phyloP scores from a whole-genome alignment of 2,329 filamentous ascomycete species.

The Aspergillus tubingensis region DNA sequence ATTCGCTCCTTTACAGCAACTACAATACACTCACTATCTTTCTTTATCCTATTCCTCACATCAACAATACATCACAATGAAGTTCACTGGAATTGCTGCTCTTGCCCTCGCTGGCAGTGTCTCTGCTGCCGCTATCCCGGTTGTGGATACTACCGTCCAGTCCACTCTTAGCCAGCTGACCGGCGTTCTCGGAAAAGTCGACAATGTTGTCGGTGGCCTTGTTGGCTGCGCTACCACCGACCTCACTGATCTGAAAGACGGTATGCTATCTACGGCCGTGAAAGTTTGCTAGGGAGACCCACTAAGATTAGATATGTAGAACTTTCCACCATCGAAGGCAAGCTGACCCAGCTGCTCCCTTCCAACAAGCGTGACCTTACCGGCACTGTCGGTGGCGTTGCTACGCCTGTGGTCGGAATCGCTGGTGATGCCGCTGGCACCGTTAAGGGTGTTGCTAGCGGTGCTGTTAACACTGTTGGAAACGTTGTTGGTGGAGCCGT shows the following conservation, averaged over 20 bases:
- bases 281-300: background rate
- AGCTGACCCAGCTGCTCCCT: conserved; percentile 14
- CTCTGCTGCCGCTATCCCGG: conserved; percentile 33
- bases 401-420: background rate
- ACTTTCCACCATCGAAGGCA: conserved; percentile 16
- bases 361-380: background rate
- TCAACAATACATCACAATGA: conserved; percentile 30
- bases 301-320: conserved; percentile 1
- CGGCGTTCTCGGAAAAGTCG: conserved; percentile 20
- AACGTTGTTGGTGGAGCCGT: background rate
- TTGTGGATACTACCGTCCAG: conserved; percentile 10
- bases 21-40: conserved; percentile 26
- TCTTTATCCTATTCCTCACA: conserved; percentile 10
- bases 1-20: conserved; percentile 16
- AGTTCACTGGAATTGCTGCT: conserved; percentile 38
- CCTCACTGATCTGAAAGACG: conserved; percentile 13
- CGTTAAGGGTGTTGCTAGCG: background rate
- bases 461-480: conserved; percentile 4
- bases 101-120: conserved; percentile 34
- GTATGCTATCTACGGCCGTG: conserved; percentile 2
- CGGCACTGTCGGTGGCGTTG: conserved; percentile 12
- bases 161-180: conserved; percentile 17
- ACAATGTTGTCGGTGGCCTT: conserved; percentile 17
- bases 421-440: background rate
- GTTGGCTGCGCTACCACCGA: conserved; percentile 10